phyloP scores from a whole-genome alignment of 371 early-diverging fungal species.

The Ecytonucleospora hepatopenaei region DNA sequence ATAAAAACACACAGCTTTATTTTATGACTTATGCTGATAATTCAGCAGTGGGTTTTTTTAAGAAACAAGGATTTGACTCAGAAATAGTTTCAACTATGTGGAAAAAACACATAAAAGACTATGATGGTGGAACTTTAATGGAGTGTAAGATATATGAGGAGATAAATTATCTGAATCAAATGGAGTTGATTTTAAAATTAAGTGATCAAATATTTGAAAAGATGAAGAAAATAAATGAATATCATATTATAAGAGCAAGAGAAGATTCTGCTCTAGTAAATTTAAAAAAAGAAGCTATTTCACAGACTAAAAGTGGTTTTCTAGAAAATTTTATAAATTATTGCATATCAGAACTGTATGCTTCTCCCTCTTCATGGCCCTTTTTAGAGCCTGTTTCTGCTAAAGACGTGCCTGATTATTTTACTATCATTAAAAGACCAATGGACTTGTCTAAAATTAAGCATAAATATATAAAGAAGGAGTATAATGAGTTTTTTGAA shows the following conservation, averaged over 20 bases:
- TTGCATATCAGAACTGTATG: slow-evolving; percentile 65
- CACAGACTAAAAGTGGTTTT: slow-evolving; percentile 26
- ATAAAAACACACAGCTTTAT: slow-evolving; percentile 62
- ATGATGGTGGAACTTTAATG: slow-evolving; percentile 97
- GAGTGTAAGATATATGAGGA: slow-evolving; percentile 52
- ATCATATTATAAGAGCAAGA: slow-evolving; percentile 14
- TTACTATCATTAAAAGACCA: slow-evolving; percentile 81
- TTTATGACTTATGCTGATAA: slow-evolving; percentile 93
- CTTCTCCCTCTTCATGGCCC: slow-evolving; percentile 78
- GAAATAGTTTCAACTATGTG: slow-evolving; percentile 83
- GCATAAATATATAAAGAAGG: slow-evolving; percentile 63
- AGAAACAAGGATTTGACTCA: slow-evolving; percentile 92
- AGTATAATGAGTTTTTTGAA: slow-evolving; percentile 63
- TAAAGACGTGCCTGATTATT: slow-evolving; percentile 75
- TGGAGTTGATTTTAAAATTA: slow-evolving; percentile 30
- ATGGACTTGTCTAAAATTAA: slow-evolving; percentile 78
- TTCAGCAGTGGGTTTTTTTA: slow-evolving; percentile 94
- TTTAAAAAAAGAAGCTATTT: not conserved
- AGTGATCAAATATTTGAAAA: slow-evolving; percentile 33
- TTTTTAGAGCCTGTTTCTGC: slow-evolving; percentile 84
- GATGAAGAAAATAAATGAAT: slow-evolving; percentile 31
- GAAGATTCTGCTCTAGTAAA: slow-evolving; percentile 6
- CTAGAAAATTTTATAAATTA: slow-evolving; percentile 63
- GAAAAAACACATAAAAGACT: slow-evolving; percentile 98
- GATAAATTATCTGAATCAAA: slow-evolving; percentile 50